These are phyloP conservation scores for Salix koriyanagi DNA, from an alignment of 345 rosid genomes.

Conservation along the genomic window DNA sequence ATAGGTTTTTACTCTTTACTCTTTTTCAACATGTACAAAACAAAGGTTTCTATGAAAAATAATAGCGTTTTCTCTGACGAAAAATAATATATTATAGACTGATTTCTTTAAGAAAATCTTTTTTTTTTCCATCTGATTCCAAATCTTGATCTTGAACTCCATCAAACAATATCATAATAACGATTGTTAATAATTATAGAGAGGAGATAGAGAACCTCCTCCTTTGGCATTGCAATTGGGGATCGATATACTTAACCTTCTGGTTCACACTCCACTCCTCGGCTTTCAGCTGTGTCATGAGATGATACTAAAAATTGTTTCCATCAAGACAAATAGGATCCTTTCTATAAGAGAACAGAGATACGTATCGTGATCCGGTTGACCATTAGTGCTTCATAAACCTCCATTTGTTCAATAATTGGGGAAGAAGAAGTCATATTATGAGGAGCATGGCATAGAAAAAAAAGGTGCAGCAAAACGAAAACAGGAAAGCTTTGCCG, in stretches of 20 bases:
- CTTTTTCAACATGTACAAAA: too few relatives aligned
- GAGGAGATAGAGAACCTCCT: neutral
- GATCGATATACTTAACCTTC: neutral
- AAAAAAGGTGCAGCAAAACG: neutral
- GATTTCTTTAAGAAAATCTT: too few relatives aligned
- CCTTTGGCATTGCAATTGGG: neutral
- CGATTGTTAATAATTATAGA: neutral
- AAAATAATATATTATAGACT: too few relatives aligned
- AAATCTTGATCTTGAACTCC: too few relatives aligned
- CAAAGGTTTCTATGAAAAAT: too few relatives aligned
- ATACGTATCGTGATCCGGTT: too few relatives aligned
- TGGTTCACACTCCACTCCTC: neutral
- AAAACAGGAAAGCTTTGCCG: neutral
- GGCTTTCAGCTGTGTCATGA: neutral
- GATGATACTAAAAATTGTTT: neutral
- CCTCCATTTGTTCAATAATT: neutral
- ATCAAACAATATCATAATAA: too few relatives aligned
- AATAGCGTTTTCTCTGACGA: too few relatives aligned
- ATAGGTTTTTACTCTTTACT: too few relatives aligned
- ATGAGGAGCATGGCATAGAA: neutral
- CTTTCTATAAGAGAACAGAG: too few relatives aligned
- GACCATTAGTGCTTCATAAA: neutral
- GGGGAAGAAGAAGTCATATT: neutral
- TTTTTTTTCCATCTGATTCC: too few relatives aligned
- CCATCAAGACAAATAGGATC: neutral